Evolutionary conservation across 331 rosid genomes (phyloP).

Genomic region (Dryas integrifolia): DNA sequence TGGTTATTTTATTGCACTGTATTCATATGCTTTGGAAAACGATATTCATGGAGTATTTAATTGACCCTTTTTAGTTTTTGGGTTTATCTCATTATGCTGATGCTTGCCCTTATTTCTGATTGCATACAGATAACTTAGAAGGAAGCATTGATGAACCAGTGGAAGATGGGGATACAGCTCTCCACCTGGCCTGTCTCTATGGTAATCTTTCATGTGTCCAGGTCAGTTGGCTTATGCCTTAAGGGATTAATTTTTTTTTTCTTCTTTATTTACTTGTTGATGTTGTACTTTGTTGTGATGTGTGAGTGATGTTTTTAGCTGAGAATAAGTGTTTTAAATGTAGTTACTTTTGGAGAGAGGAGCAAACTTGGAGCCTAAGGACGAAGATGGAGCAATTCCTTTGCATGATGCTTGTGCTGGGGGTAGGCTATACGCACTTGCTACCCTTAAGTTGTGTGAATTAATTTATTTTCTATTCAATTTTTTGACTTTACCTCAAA

Average conservation of each 20-base stretch:
- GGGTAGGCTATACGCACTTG: conserved; percentile 40
- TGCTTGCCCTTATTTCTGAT: not conserved
- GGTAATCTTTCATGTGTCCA: conserved; percentile 70
- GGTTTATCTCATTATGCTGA: not conserved
- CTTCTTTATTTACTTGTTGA: not conserved
- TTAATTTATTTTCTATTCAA: not conserved
- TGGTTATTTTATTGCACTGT: not conserved
- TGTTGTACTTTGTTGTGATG: not conserved
- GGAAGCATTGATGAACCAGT: conserved; percentile 86
- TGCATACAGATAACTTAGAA: conserved; percentile 54
- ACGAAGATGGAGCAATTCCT: conserved; percentile 93
- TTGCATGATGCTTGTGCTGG: conserved; percentile 97
- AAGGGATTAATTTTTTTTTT: not conserved
- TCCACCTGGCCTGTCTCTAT: conserved; percentile 85
- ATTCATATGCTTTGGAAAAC: not conserved
- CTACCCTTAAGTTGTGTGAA: not conserved
- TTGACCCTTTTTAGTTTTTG: not conserved
- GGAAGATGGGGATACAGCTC: conserved; percentile 95
- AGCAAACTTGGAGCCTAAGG: conserved; percentile 70
- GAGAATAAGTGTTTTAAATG: conserved; percentile 20
- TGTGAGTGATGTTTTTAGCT: not conserved
- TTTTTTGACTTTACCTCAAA: conserved; percentile 1
- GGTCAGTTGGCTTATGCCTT: conserved; percentile 33
- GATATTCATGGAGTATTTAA: not conserved
- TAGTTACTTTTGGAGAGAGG: conserved; percentile 90